These are phyloP conservation scores for Solanum clarkiae DNA, from an alignment of 257 asterid genomes.

Conservation along the genomic window DNA sequence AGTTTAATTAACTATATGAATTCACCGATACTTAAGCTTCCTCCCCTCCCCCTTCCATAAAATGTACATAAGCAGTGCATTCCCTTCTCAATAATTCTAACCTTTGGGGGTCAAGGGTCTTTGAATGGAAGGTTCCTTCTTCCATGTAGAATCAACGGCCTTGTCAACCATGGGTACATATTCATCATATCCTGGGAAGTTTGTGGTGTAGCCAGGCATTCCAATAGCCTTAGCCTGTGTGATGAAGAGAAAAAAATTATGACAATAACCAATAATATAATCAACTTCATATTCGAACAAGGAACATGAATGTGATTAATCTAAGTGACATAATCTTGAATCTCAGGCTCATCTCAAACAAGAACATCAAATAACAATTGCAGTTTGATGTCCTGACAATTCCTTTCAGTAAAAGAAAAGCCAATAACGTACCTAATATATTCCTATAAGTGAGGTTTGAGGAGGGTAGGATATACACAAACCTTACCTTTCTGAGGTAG, in stretches of 20 bases:
- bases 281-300: not conserved
- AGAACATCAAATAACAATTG: not conserved
- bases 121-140: constrained; percentile 48
- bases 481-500: not conserved
- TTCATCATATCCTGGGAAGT: constrained; percentile 75
- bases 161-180: constrained; percentile 99
- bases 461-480: not conserved
- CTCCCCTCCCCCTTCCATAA: not conserved
- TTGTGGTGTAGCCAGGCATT: constrained; percentile 32
- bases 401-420: not conserved
- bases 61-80: not conserved
- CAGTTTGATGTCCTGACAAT: not conserved
- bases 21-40: not conserved
- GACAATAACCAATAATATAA: not conserved
- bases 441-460: not conserved
- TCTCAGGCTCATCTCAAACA: not conserved
- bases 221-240: constrained; percentile 75
- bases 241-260: not conserved
- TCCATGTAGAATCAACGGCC: constrained; percentile 88
- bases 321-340: not conserved
- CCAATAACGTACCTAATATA: not conserved
- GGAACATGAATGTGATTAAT: not conserved
- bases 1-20: not conserved
- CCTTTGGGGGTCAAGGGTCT: constrained; percentile 50
- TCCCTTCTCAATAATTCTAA: constrained; percentile 6